Percentiles rank a stretch among this genome's conserved stretches.
Conservation (phyloP, 2,329 filamentous ascomycete genomes). For the Coccinonectria pachysandricola region DNA sequence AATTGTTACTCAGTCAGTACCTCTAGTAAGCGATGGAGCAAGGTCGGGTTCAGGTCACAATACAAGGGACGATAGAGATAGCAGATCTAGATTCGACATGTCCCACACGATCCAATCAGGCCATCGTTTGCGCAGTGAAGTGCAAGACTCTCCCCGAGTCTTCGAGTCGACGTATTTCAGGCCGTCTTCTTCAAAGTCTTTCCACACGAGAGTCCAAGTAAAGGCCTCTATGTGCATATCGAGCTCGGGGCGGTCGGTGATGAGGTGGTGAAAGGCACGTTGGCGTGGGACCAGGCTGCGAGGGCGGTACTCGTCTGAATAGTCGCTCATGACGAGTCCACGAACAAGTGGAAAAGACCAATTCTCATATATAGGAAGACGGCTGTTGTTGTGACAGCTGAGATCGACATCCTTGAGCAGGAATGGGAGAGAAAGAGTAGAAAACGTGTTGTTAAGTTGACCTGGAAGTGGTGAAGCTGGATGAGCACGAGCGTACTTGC, state of each 20-base stretch:
- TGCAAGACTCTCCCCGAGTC: background rate
- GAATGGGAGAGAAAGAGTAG: too few relatives aligned
- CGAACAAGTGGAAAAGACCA: background rate
- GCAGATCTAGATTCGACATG: background rate
- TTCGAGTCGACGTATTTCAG: background rate
- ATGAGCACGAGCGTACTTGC: too few relatives aligned
- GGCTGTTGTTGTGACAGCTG: conserved; percentile 1
- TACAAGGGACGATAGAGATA: background rate
- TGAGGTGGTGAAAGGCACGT: conserved; percentile 1
- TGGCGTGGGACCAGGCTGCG: background rate
- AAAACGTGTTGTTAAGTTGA: too few relatives aligned
- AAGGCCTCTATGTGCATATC: background rate
- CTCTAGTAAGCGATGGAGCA: background rate
- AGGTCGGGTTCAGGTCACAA: background rate
- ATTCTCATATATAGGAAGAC: background rate
- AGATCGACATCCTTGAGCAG: conserved; percentile 1
- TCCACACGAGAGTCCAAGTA: conserved; percentile 2
- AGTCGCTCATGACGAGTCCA: background rate
- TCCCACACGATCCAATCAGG: background rate
- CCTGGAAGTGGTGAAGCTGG: too few relatives aligned
- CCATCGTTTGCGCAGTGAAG: conserved; percentile 1
- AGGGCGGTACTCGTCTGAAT: background rate
- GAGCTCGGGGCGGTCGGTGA: conserved; percentile 1
- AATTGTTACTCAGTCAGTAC: background rate
- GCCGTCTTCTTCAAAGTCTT: background rate